Percentiles rank a stretch among this genome's conserved stretches.
Conservation (phyloP, 164 flowering plant species). For the Tetracentron sinense region DNA sequence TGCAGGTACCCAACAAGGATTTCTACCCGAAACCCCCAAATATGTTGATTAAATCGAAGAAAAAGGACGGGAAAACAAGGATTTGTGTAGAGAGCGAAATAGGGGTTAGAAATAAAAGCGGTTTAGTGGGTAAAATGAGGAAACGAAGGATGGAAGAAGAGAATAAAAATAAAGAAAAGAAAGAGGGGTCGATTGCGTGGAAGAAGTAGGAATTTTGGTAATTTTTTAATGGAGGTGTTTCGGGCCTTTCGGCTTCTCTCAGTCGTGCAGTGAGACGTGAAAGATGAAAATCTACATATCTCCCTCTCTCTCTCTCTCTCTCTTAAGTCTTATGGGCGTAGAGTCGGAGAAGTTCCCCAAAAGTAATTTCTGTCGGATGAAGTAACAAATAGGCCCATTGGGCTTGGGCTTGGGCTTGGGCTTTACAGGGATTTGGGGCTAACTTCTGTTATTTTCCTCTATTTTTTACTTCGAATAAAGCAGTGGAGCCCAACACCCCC, state of each 20-base stretch:
- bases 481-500: too few species aligned
- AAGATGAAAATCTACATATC: neutral
- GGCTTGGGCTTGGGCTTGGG: too few species aligned
- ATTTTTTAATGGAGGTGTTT: neutral
- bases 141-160: neutral
- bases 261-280: neutral
- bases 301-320: slow-evolving; percentile 5
- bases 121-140: neutral
- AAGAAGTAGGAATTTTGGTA: neutral
- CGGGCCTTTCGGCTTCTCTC: neutral
- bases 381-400: too few species aligned
- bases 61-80: neutral
- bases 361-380: too few species aligned
- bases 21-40: neutral
- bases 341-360: too few species aligned
- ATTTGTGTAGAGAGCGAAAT: neutral
- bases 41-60: neutral
- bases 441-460: too few species aligned
- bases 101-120: neutral
- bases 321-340: too few species aligned
- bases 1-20: neutral
- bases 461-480: too few species aligned
- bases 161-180: neutral
- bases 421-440: too few species aligned
- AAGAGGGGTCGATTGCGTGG: neutral